Percentiles rank a stretch among this genome's conserved stretches.
Evolutionary conservation across 768 basidiomycete species (phyloP).

Genomic region (Calocybe indica): DNA sequence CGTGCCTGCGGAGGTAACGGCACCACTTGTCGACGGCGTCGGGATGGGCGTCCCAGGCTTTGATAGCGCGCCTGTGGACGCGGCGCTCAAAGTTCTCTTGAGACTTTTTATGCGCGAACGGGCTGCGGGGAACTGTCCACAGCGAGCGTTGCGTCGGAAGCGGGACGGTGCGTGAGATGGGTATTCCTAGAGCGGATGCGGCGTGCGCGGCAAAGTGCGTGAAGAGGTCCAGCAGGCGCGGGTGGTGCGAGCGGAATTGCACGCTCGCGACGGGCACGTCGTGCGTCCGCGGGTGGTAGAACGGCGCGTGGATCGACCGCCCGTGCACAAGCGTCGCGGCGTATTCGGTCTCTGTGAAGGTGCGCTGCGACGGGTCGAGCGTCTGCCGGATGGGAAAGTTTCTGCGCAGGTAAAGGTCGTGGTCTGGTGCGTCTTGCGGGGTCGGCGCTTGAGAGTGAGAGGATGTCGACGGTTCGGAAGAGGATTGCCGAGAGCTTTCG

Average conservation of each 20-base stretch:
- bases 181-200: constrained; percentile 80
- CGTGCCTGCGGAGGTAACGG: constrained; percentile 68
- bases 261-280: constrained; percentile 73
- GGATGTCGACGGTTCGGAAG: background rate
- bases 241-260: constrained; percentile 77
- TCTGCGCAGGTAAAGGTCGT: background rate
- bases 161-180: constrained; percentile 53
- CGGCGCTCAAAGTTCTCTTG: constrained; percentile 93
- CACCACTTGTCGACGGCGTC: constrained; percentile 79
- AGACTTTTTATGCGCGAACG: constrained; percentile 89
- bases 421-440: background rate
- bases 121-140: constrained; percentile 81
- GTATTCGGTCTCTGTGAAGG: constrained; percentile 32
- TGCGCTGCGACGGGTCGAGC: constrained; percentile 7
- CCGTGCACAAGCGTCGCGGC: constrained; percentile 59
- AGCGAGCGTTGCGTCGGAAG: constrained; percentile 74
- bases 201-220: constrained; percentile 81
- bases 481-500: constrained; percentile 2
- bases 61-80: constrained; percentile 80
- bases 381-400: constrained; percentile 10
- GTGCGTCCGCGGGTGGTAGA: constrained; percentile 56
- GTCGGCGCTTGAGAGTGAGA: background rate
- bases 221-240: constrained; percentile 66
- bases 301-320: constrained; percentile 48
- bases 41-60: constrained; percentile 84